A percentile compares a stretch with the other conserved stretches of the same genome.
Conservation (phyloP, 1,139 yeast species). For the Pneumocystis carinii region DNA sequence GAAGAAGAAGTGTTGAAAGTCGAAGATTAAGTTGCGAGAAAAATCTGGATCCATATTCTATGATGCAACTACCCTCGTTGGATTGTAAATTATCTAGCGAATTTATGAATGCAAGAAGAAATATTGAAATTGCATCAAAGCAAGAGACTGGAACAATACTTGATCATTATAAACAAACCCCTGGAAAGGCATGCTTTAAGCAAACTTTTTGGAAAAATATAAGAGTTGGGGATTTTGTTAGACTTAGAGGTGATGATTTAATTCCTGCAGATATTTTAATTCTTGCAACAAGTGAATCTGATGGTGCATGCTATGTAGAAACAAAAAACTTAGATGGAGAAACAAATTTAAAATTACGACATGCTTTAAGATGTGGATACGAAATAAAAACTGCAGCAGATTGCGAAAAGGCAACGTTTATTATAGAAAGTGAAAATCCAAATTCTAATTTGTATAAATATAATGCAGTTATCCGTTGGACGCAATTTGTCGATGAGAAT, state of each 20-base stretch:
- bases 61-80: background rate
- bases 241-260: constrained; percentile 76
- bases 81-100: background rate
- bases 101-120: constrained; percentile 1
- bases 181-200: constrained; percentile 38
- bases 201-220: constrained; percentile 79
- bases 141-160: constrained; percentile 19
- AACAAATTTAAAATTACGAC: constrained; percentile 73
- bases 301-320: constrained; percentile 85
- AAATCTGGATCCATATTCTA: constrained; percentile 4
- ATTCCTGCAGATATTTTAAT: constrained; percentile 83
- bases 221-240: constrained; percentile 73
- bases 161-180: constrained; percentile 22
- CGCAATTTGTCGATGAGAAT: constrained; percentile 14
- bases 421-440: constrained; percentile 87
- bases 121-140: constrained; percentile 11
- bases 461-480: constrained; percentile 67
- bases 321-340: constrained; percentile 95
- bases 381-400: constrained; percentile 52
- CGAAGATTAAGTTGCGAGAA: constrained; percentile 4
- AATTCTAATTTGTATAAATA: constrained; percentile 70
- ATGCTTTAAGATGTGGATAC: constrained; percentile 57
- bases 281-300: constrained; percentile 68
- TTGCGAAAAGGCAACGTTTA: constrained; percentile 56
- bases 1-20: constrained; percentile 5